phyloP scores from a whole-genome alignment of 2,329 filamentous ascomycete species.

The Nannizzia gypsea region DNA sequence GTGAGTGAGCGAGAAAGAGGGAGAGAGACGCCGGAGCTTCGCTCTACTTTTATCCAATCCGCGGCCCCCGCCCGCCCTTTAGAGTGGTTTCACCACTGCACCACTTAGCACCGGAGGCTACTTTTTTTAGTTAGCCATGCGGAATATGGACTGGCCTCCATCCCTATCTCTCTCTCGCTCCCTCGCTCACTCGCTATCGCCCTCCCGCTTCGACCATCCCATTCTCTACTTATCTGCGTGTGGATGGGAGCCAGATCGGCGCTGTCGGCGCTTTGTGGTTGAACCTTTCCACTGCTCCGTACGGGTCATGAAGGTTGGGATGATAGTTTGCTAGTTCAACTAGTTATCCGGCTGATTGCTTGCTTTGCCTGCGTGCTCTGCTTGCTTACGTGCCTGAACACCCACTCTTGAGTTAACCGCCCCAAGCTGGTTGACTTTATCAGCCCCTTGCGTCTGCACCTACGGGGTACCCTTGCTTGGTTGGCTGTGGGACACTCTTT shows the following conservation, averaged over 20 bases:
- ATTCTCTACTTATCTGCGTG: too few relatives aligned
- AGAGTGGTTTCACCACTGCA: constrained; percentile 1
- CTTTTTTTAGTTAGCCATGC: neutral
- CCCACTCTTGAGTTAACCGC: neutral
- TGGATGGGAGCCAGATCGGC: too few relatives aligned
- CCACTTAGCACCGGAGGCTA: neutral
- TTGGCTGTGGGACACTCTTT: neutral
- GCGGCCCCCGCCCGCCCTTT: neutral
- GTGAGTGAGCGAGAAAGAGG: neutral
- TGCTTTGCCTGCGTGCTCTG: too few relatives aligned
- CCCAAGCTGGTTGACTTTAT: neutral
- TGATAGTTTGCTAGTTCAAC: too few relatives aligned
- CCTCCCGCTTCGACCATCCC: too few relatives aligned
- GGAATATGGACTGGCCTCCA: neutral
- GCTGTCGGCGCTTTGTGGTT: too few relatives aligned
- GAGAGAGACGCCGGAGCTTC: neutral
- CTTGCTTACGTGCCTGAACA: neutral
- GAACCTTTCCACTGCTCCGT: too few relatives aligned
- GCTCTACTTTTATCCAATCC: neutral
- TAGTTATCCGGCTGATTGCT: neutral
- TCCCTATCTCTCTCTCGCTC: neutral
- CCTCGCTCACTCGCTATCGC: neutral
- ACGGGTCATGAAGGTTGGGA: too few relatives aligned
- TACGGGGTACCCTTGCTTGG: neutral
- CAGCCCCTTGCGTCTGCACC: neutral